Base-by-base conservation (phyloP, 2,329 filamentous ascomycete genomes). In the Epichloe scottii region DNA sequence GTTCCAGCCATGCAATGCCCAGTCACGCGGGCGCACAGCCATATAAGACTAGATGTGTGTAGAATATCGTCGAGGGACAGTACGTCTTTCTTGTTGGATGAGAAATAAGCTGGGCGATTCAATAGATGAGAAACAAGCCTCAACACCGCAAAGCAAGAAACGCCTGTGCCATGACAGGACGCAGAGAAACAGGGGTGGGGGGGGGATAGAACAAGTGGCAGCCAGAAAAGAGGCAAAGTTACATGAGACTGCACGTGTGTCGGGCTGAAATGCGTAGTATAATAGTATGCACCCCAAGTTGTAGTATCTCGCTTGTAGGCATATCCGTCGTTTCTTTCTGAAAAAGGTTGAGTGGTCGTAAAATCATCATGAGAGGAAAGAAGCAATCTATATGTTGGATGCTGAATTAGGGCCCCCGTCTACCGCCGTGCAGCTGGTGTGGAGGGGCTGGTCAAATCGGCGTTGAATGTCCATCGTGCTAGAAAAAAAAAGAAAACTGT, bases 391-490 rank as follows among this genome's bases (percentile, higher is more conserved):
- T 6, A 42, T n/a, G 34, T 35, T 45, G 30, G 6, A 45, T 45
- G 17, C n/a, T 35, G 30, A 3, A 34, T 14, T 5, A 43, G 15
- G 7, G 23, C 7, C 21, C 40, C 23, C 15, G 45, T 40, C 48
- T 48, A 54, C 38, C 54, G 51, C 12, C 55, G 53, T 12, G 54
- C 7, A 10, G 37, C 14, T 12, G 47, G 17, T 19, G 50, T 15
- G 26, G 35, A 38, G 7, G 42, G 3, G 30, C 6, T 48, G 12
- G 15, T 48, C 39, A 57, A 17, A 14, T 57, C 54, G 6, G 52
- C 30, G 40, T 54, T 56, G 40, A 76, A 75, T 4, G 66, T 67
- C 73, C 73, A 76, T 54, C 68, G 67, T 19, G 69, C 73, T 76
- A 49, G 3, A n/a, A 2, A 17, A 8, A 14, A 26, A 10, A 8